phyloP scores from a whole-genome alignment of 306 rosid species.

The Ammopiptanthus mongolicus region DNA sequence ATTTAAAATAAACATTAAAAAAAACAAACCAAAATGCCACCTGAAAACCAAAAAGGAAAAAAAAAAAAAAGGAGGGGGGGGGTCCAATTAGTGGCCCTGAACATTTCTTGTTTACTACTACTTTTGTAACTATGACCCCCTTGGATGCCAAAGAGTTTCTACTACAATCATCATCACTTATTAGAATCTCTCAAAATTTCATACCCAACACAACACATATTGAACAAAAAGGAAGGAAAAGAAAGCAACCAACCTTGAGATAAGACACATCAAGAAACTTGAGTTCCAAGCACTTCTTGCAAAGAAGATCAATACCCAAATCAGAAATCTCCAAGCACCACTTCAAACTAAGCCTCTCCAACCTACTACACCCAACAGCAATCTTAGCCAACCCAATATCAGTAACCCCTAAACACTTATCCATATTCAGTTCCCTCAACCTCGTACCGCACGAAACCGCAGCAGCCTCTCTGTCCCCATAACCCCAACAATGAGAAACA shows the following conservation, averaged over 20 bases:
- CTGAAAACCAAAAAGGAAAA: too few species aligned
- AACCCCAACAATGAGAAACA: constrained; percentile 48
- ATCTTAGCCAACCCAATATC: constrained; percentile 64
- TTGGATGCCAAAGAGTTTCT: not conserved
- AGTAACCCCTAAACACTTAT: constrained; percentile 49
- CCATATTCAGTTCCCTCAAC: constrained; percentile 54
- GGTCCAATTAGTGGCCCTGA: not conserved
- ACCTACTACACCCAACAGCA: constrained; percentile 40
- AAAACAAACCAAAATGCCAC: too few species aligned
- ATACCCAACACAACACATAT: not conserved
- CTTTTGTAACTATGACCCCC: not conserved
- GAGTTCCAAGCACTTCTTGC: constrained; percentile 53
- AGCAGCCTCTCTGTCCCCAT: constrained; percentile 59
- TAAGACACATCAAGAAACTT: constrained; percentile 56
- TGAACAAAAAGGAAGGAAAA: not conserved
- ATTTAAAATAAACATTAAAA: too few species aligned
- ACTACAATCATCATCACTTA: not conserved
- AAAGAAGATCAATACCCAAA: constrained; percentile 57
- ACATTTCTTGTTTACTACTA: not conserved
- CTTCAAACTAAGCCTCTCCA: constrained; percentile 56
- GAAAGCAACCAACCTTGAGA: constrained; percentile 53
- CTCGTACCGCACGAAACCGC: constrained; percentile 38
- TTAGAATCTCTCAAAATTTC: not conserved
- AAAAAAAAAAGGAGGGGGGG: too few species aligned
- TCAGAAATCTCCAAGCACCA: constrained; percentile 73